Base-by-base conservation (phyloP, 148 eudicot genomes). In the Arbutus unedo region DNA sequence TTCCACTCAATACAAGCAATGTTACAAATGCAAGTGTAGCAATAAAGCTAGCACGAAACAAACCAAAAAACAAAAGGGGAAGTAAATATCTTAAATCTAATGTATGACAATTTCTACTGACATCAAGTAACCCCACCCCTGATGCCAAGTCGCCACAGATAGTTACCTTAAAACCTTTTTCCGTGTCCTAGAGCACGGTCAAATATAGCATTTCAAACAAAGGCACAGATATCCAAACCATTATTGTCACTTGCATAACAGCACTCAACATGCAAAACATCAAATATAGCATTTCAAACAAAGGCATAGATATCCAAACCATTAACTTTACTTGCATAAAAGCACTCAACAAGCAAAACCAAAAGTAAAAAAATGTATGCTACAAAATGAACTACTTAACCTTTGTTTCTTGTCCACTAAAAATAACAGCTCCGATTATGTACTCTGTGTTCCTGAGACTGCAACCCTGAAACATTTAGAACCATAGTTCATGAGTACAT, bases 371-470 rank as follows among this genome's bases (percentile, higher is more conserved):
- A 53, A 50, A 51, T 49, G 59, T 19, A 14, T 31, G 55, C 60
- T 38, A 54, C 47, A 54, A 76, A 15, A 8, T 23, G 67, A 78
- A 81, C 62, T 16, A 38, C 3, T 51, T 53, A 50, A 38, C 98
- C 99, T 96, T 96, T 44, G 99, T 93, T 86, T 96, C 99, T 74
- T 89, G 99, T 23, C 99, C 99, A 77, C 97, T 91, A 84, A 94
- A 96, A 79, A 93, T 83, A 81, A 91, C 97, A 82, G 87, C 88
- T 84, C 98, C 99, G 76, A 96, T 94, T 60, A 96, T 92, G 85
- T 90, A 91, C 81, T 93, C 93, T 0, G 99, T 96, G 83, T 96
- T 96, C 85, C 98, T 90, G 75, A 96, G 90, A 90, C 94, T 93
- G 88, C 99, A 96, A 25, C 99, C 99, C 99, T 96, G 87, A 41